Evolutionary conservation across 805 yeast genomes (phyloP).

Genomic region (Pichia pseudocactophila): DNA sequence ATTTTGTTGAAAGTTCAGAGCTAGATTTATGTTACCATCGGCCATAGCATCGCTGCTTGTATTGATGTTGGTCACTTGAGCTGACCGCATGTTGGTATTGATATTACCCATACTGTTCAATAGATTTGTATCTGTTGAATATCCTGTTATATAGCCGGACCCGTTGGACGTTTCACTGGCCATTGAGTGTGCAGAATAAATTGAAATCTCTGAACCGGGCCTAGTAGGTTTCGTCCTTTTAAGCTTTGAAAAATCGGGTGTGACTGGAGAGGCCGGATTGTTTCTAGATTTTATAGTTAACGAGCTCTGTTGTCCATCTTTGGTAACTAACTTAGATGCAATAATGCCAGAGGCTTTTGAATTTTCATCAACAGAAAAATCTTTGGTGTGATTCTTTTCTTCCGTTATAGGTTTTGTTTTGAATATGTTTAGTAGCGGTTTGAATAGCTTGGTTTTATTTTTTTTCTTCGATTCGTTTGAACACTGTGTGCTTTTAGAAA

Average conservation of each 20-base stretch:
- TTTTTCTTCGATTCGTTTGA: background rate
- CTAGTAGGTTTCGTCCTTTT: constrained; percentile 25
- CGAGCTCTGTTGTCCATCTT: too few species aligned
- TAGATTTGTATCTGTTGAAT: constrained; percentile 25
- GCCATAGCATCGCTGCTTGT: too few species aligned
- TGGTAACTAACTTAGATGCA: too few species aligned
- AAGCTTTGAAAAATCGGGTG: constrained; percentile 9
- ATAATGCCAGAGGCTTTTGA: background rate
- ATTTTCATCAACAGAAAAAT: too few species aligned
- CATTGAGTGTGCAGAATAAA: constrained; percentile 39
- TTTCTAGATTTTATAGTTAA: background rate
- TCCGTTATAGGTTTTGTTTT: constrained; percentile 1
- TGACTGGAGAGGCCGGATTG: background rate
- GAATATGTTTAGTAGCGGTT: constrained; percentile 7
- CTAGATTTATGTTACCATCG: too few species aligned
- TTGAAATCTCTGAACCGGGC: constrained; percentile 45
- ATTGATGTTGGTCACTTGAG: too few species aligned
- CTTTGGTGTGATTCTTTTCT: background rate
- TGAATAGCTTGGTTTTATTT: constrained; percentile 1
- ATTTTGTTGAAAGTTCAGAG: background rate
- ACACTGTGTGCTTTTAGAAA: constrained; percentile 3
- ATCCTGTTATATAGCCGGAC: constrained; percentile 29
- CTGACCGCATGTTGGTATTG: background rate
- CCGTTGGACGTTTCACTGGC: constrained; percentile 45
- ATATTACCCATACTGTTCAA: background rate